Percentiles rank a stretch among this genome's conserved stretches.
These are phyloP conservation scores for Aspergillus sp. DNA, from an alignment of 2,329 filamentous ascomycete species.

Conservation along the genomic window DNA sequence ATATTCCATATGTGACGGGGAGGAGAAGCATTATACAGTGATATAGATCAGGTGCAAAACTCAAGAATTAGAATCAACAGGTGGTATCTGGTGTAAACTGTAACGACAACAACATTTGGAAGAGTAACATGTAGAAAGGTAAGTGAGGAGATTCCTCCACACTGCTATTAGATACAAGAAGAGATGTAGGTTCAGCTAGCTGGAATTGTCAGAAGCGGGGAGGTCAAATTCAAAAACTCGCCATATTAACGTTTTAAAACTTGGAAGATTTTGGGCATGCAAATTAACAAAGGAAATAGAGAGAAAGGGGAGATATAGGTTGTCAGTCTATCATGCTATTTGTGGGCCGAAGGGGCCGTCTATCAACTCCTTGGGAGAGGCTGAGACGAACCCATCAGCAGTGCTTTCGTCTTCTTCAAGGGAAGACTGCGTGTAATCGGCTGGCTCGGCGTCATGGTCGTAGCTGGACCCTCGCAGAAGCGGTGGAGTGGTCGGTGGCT, in stretches of 20 bases:
- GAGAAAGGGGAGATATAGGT: background rate
- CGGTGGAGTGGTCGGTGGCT: slow-evolving; percentile 52
- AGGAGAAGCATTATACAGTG: slow-evolving; percentile 16
- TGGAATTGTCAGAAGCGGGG: background rate
- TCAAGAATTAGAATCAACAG: slow-evolving; percentile 8
- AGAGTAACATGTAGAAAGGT: background rate
- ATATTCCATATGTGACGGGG: slow-evolving; percentile 4
- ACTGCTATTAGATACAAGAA: slow-evolving; percentile 14
- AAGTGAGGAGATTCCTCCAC: background rate
- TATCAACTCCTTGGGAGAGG: slow-evolving; percentile 30
- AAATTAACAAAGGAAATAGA: slow-evolving; percentile 10
- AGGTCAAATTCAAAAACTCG: background rate
- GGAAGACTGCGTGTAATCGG: slow-evolving; percentile 47
- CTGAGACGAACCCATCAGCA: slow-evolving; percentile 41
- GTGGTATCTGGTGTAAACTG: slow-evolving; percentile 19
- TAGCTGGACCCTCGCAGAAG: slow-evolving; percentile 57
- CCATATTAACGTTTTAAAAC: slow-evolving; percentile 3
- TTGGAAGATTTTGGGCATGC: slow-evolving; percentile 3
- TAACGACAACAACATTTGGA: slow-evolving; percentile 1
- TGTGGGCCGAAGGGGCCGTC: slow-evolving; percentile 35
- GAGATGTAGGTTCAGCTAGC: slow-evolving; percentile 1
- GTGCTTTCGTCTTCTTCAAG: slow-evolving; percentile 54
- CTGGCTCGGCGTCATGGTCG: slow-evolving; percentile 59
- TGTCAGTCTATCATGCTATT: slow-evolving; percentile 22
- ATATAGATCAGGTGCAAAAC: background rate